A percentile compares a stretch with the other conserved stretches of the same genome.
phyloP scores from a whole-genome alignment of 2,329 filamentous ascomycete genomes.

The Colletotrichum limetticola region DNA sequence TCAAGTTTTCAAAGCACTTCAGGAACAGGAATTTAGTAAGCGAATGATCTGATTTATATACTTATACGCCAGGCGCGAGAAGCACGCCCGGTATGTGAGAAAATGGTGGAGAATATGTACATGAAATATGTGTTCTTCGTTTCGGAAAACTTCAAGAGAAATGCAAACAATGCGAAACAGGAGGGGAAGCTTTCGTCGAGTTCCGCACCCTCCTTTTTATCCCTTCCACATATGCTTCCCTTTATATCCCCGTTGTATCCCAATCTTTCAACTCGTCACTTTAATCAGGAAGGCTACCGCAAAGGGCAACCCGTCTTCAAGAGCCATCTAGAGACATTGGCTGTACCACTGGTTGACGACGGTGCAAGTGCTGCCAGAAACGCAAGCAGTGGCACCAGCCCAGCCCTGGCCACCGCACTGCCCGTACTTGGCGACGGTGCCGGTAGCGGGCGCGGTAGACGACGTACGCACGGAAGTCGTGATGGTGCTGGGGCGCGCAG shows the following conservation, averaged over 20 bases:
- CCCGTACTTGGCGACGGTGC: slow-evolving; percentile 43
- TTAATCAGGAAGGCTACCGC: not conserved
- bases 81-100: not conserved
- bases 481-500: slow-evolving; percentile 1
- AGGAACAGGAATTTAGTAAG: not conserved
- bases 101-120: slow-evolving; percentile 24
- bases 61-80: slow-evolving; percentile 10
- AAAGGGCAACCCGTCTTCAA: not conserved
- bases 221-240: not conserved
- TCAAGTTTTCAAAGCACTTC: not conserved
- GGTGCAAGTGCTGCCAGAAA: slow-evolving; percentile 48
- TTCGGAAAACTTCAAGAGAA: slow-evolving; percentile 1
- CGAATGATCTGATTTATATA: slow-evolving; percentile 33
- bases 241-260: not conserved
- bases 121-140: slow-evolving; percentile 5
- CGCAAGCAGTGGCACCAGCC: slow-evolving; percentile 49
- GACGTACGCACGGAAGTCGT: slow-evolving; percentile 14
- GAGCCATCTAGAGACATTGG: slow-evolving; percentile 49
- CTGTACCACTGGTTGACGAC: slow-evolving; percentile 53
- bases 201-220: slow-evolving; percentile 20
- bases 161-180: not conserved
- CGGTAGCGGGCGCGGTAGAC: slow-evolving; percentile 10
- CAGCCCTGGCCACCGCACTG: slow-evolving; percentile 52
- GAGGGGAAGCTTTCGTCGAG: not conserved
- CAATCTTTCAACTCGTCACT: slow-evolving; percentile 5